These are phyloP conservation scores for Lichina pygmaea DNA, from an alignment of 495 filamentous ascomycete species.

Conservation along the genomic window DNA sequence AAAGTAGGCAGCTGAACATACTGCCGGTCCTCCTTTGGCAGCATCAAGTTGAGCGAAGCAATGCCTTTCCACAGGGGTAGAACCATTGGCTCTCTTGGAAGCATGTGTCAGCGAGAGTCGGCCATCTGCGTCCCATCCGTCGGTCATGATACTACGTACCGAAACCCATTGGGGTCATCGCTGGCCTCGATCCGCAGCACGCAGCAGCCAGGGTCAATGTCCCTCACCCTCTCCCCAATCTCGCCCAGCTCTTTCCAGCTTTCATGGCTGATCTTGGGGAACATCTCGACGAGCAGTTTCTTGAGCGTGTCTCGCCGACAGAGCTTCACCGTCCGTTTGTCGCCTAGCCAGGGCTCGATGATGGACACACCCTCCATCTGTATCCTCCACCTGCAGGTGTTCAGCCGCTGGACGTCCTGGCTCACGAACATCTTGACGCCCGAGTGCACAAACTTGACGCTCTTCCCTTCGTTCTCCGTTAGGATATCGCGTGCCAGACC, in stretches of 20 bases:
- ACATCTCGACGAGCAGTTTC: constrained; percentile 75
- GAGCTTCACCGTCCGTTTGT: constrained; percentile 43
- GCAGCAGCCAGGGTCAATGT: constrained; percentile 75
- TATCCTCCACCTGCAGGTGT: constrained; percentile 78
- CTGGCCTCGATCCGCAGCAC: constrained; percentile 58
- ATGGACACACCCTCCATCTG: constrained; percentile 81
- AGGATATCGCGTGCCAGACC: constrained; percentile 65
- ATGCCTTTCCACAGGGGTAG: constrained; percentile 79
- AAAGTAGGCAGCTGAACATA: not conserved
- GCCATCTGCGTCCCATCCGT: too few species aligned
- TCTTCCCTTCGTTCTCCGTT: constrained; percentile 52
- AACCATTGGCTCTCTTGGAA: constrained; percentile 42
- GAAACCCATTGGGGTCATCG: constrained; percentile 39
- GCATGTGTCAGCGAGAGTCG: not conserved
- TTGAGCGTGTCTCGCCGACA: constrained; percentile 49
- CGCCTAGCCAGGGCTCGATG: constrained; percentile 65
- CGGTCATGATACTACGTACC: constrained; percentile 10
- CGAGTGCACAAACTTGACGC: constrained; percentile 86
- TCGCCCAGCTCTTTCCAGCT: constrained; percentile 57
- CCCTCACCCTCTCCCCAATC: constrained; percentile 57
- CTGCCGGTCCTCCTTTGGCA: constrained; percentile 80
- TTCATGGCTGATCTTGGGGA: constrained; percentile 45
- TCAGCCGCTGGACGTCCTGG: constrained; percentile 65
- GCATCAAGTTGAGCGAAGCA: constrained; percentile 75
- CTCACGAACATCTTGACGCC: constrained; percentile 98